phyloP scores from a whole-genome alignment of 106 monocot genomes.

The Dioscorea dumetorum region DNA sequence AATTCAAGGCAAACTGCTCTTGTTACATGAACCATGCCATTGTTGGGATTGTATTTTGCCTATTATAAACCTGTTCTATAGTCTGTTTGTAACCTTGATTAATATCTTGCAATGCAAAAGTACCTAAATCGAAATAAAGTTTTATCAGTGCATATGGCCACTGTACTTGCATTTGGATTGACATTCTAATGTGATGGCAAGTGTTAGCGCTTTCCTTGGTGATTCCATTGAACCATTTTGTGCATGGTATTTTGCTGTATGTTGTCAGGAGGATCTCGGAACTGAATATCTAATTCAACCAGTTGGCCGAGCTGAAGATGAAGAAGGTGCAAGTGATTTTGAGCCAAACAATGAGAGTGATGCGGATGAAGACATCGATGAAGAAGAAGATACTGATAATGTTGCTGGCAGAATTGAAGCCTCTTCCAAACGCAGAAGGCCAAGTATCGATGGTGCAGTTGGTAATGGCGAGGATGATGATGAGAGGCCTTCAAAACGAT shows the following conservation, averaged over 20 bases:
- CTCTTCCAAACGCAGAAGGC: slow-evolving; percentile 42
- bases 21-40: no score
- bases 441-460: slow-evolving; percentile 20
- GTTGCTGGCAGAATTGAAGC: slow-evolving; percentile 13
- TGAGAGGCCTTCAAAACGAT: slow-evolving; percentile 46
- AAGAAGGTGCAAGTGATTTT: slow-evolving; percentile 62
- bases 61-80: no score
- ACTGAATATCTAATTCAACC: slow-evolving; percentile 52
- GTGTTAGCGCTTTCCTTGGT: no score
- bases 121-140: no score
- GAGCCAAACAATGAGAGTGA: slow-evolving; percentile 56
- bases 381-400: slow-evolving; percentile 23
- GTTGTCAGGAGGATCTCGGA: slow-evolving; percentile 40
- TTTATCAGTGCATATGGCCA: no score
- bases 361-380: slow-evolving; percentile 41
- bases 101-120: no score
- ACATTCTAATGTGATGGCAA: slow-evolving; percentile 1
- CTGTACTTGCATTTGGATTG: neutral
- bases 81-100: no score
- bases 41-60: no score
- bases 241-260: no score
- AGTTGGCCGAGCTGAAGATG: slow-evolving; percentile 45
- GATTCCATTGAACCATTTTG: no score
- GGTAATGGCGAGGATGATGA: slow-evolving; percentile 16
- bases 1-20: no score